Evolutionary conservation across 257 asterid species (phyloP), one percentile per base, ranked within the genome.

Genomic region (Primulina eburnea): DNA sequence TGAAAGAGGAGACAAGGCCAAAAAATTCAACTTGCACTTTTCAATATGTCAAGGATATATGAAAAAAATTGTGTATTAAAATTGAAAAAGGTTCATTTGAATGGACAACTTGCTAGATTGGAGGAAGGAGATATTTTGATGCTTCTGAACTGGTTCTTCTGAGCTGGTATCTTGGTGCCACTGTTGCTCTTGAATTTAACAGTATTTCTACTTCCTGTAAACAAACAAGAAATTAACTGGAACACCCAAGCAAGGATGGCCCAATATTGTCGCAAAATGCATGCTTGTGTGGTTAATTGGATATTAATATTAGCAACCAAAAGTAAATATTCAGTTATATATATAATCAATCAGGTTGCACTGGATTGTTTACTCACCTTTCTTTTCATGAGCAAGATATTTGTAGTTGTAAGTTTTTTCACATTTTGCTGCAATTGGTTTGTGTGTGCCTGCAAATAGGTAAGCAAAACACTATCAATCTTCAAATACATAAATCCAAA

Each of bases 111-210:
- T 43, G 55, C 55, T 43, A 14, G 21, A 24, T 1, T 64, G 24
- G 10, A 10, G 40, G 35, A 29, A 26, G 12, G 9, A 33, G 18
- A 18, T 56, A 7, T 64, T 71, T 64, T 28, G 75, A 69, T n/a
- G 67, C 37, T 38, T 80, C 43, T 32, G 85, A 83, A 58, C 76
- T 77, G 40, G 80, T 83, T 26, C 84, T 66, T 59, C 85, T 68
- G 52, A 79, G 80, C 71, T 75, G 83, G 43, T 63, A 26, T 75
- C 66, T 79, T 21, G 84, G 79, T 33, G 18, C 71, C 2, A 65
- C 58, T 35, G 65, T 20, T 4, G 63, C 32, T 17, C 26, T 73
- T 56, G 82, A 79, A 57, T 75, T 58, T 60, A 79, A 61, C 32
- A 43, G 12, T 30, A 28, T 64, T 60, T 32, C 60, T 10, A 18